Percentiles rank a stretch among this genome's conserved stretches.
Evolutionary conservation across 495 filamentous ascomycete genomes (phyloP).

Genomic region (Tuber brumale): DNA sequence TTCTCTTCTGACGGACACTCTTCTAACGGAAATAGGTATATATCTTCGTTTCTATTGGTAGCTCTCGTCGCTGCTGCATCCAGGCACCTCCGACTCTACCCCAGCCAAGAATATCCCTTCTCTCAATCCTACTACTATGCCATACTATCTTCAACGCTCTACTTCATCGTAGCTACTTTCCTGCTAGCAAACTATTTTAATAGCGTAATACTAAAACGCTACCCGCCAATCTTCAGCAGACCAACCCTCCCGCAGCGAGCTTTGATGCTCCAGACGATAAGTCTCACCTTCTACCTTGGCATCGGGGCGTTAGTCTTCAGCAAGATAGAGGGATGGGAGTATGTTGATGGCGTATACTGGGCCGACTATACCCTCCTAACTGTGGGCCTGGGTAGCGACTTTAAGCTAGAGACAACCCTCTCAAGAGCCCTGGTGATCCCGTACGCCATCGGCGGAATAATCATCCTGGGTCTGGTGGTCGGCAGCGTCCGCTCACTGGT

Average conservation of each 20-base stretch:
- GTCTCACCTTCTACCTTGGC: slow-evolving; percentile 67
- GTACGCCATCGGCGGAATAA: slow-evolving; percentile 71
- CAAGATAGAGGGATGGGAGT: slow-evolving; percentile 68
- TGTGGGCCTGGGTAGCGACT: slow-evolving; percentile 65
- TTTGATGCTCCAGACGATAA: slow-evolving; percentile 81
- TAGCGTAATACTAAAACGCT: slow-evolving; percentile 45
- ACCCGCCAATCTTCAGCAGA: slow-evolving; percentile 23
- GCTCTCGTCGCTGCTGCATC: slow-evolving; percentile 54
- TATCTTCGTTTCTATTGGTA: slow-evolving; percentile 61
- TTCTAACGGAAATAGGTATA: slow-evolving; percentile 44
- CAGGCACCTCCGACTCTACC: slow-evolving; percentile 48
- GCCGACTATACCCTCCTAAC: slow-evolving; percentile 79
- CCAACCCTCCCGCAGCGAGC: slow-evolving; percentile 70
- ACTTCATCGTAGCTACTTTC: slow-evolving; percentile 65
- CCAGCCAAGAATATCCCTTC: slow-evolving; percentile 50
- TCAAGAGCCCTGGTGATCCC: slow-evolving; percentile 68
- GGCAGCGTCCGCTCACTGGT: slow-evolving; percentile 75
- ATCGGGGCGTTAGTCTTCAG: slow-evolving; percentile 66
- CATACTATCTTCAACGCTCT: slow-evolving; percentile 66
- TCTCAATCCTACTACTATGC: slow-evolving; percentile 78
- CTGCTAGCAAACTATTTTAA: slow-evolving; percentile 65
- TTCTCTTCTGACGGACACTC: not conserved
- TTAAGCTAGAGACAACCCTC: slow-evolving; percentile 50
- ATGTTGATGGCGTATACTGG: slow-evolving; percentile 75
- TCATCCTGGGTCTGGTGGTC: slow-evolving; percentile 76